phyloP scores from a whole-genome alignment of 257 asterid species.

The Jaltomata sinuosa region DNA sequence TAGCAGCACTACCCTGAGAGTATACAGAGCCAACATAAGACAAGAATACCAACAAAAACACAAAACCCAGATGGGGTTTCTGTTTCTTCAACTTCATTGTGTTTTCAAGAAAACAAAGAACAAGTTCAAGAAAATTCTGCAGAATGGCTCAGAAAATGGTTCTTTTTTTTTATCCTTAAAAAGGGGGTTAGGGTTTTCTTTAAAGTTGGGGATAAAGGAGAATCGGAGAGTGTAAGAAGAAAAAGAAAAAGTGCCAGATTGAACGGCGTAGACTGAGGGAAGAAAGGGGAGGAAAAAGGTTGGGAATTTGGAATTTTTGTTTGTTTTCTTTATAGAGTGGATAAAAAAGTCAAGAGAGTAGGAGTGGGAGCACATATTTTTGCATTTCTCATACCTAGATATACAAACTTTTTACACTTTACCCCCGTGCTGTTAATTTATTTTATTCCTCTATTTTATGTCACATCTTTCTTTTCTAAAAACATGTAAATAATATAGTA shows the following conservation, averaged over 20 bases:
- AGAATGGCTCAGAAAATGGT: background rate
- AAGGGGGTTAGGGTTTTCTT: background rate
- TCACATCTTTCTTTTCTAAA: background rate
- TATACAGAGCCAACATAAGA: background rate
- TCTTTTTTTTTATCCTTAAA: background rate
- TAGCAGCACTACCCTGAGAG: constrained; percentile 8
- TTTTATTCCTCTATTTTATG: background rate
- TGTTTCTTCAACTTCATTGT: constrained; percentile 8
- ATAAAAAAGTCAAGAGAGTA: background rate
- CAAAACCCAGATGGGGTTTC: constrained; percentile 6
- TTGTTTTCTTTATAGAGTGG: background rate
- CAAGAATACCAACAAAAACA: background rate
- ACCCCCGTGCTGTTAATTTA: background rate
- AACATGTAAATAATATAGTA: background rate
- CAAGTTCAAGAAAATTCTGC: background rate
- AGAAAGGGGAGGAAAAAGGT: background rate
- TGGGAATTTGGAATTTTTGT: constrained; percentile 1
- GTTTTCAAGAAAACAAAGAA: background rate
- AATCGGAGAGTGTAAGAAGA: background rate
- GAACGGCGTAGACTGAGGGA: constrained; percentile 30
- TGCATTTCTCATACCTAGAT: background rate
- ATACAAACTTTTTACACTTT: background rate
- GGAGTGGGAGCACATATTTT: background rate
- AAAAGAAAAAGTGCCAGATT: background rate
- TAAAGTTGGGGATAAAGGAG: background rate